Evolutionary conservation across 305 asterid genomes (phyloP).

Genomic region (Petunia hybrid): DNA sequence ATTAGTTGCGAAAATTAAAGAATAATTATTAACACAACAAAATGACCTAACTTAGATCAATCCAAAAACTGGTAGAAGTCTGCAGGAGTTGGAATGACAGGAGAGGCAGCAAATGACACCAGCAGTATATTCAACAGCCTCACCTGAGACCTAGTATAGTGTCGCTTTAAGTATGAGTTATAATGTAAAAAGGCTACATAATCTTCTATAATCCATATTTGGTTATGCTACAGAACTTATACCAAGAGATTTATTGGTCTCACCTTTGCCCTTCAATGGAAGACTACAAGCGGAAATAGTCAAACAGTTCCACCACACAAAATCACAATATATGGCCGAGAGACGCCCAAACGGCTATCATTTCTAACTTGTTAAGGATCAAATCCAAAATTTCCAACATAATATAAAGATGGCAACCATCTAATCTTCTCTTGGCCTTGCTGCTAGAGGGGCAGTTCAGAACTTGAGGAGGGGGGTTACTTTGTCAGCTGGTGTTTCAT

Average conservation of each 20-base stretch:
- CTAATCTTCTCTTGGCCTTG: no score
- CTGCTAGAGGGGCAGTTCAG: no score
- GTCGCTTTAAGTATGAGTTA: not conserved
- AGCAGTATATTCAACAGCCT: not conserved
- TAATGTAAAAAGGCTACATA: not conserved
- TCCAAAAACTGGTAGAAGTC: slow-evolving; percentile 5
- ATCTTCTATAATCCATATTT: not conserved
- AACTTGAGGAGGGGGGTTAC: no score
- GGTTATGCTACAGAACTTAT: not conserved
- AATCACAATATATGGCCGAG: not conserved
- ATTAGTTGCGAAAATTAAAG: slow-evolving; percentile 40
- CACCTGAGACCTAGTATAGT: not conserved
- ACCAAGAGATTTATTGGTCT: not conserved
- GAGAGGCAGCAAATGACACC: not conserved
- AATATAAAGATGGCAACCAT: no score
- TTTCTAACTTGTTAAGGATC: not conserved
- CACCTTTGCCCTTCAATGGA: not conserved
- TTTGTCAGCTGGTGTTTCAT: no score
- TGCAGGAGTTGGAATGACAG: slow-evolving; percentile 17
- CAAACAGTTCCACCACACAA: not conserved
- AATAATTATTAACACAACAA: slow-evolving; percentile 6
- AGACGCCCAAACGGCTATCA: not conserved
- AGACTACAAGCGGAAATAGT: not conserved
- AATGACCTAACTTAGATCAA: slow-evolving; percentile 9
- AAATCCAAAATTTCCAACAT: no score